A percentile compares a stretch with the other conserved stretches of the same genome.
phyloP scores from a whole-genome alignment of 371 early-diverging fungal genomes.

The Racocetra persica region DNA sequence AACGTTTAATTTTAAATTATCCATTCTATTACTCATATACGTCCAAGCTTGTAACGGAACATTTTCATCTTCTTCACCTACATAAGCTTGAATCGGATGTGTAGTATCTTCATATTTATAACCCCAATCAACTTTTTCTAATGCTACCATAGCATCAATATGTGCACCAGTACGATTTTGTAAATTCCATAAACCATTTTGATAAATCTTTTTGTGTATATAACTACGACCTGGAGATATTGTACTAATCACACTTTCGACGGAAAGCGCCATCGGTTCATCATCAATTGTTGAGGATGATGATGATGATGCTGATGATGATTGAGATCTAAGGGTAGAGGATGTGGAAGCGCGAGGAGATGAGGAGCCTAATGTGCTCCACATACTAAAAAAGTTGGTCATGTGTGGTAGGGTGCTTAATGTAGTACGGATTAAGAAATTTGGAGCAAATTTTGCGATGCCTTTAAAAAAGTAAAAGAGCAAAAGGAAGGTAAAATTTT shows the following conservation, averaged over 20 bases:
- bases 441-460: slow-evolving; percentile 38
- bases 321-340: too few relatives aligned
- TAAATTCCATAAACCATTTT: slow-evolving; percentile 40
- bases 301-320: background rate
- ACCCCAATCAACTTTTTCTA: slow-evolving; percentile 40
- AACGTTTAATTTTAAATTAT: slow-evolving; percentile 39
- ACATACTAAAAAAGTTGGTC: slow-evolving; percentile 34
- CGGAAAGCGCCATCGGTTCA: background rate
- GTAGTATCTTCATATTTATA: slow-evolving; percentile 39
- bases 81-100: slow-evolving; percentile 28
- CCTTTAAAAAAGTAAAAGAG: background rate
- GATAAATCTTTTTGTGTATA: slow-evolving; percentile 37
- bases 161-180: slow-evolving; percentile 37
- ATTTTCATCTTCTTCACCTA: slow-evolving; percentile 39
- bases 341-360: background rate
- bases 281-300: slow-evolving; percentile 20
- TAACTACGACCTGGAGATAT: slow-evolving; percentile 40
- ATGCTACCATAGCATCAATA: slow-evolving; percentile 38
- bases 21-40: slow-evolving; percentile 38
- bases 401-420: slow-evolving; percentile 27
- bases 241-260: background rate
- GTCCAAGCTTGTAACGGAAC: slow-evolving; percentile 39
- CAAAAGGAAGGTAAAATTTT: background rate
- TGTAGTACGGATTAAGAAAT: slow-evolving; percentile 41
- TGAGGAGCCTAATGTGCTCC: slow-evolving; percentile 33